Evolutionary conservation across 2,329 filamentous ascomycete species (phyloP), one percentile per base, ranked within the genome.

Genomic region (Ophiosphaerella korrae): DNA sequence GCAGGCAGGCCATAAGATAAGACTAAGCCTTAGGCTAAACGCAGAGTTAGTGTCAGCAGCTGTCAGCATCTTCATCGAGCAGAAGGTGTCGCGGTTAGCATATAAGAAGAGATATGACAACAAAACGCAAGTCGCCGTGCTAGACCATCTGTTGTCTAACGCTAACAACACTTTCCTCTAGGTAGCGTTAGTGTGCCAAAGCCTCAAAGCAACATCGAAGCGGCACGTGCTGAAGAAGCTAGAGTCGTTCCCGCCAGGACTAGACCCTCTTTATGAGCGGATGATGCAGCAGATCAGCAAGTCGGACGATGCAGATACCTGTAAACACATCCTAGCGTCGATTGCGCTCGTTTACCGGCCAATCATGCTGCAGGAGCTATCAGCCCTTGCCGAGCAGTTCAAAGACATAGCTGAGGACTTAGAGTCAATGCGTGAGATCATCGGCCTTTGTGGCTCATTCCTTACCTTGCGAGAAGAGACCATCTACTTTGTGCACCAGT

Each of bases 371-470:
- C 6, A n/a, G 8, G 38, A 41, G 38, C 12, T 41, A 3, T 24
- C 21, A n/a, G 26, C 52, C 35, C 44, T 57, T 39, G 38, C 33
- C 26, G 52, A 55, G n/a, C 39, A 50, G 7, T 40, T 29, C 24
- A 14, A 34, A 7, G 46, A 42, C 7, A 21, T 4, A 6, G 14
- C 26, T 21, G 39, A n/a, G 3, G 29, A 16, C 3, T 5, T 12
- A 18, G 14, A 41, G 21, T 9, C 39, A 21, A 39, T 47, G 12
- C 33, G 18, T 37, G 45, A 45, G 42, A 43, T 52, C 14, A 45
- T 53, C 21, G 26, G 7, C 11, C 37, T 31, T 2, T 79, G 74
- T 52, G 73, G 74, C 23, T 79, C 73, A 6, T 76, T 79, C 44
- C 56, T 80, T 0, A 75, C 64, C 1, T 12, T 45, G 7, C 75